These are phyloP conservation scores for Pestalotiopsis sp. DNA, from an alignment of 2,329 filamentous ascomycete species.

Conservation along the genomic window DNA sequence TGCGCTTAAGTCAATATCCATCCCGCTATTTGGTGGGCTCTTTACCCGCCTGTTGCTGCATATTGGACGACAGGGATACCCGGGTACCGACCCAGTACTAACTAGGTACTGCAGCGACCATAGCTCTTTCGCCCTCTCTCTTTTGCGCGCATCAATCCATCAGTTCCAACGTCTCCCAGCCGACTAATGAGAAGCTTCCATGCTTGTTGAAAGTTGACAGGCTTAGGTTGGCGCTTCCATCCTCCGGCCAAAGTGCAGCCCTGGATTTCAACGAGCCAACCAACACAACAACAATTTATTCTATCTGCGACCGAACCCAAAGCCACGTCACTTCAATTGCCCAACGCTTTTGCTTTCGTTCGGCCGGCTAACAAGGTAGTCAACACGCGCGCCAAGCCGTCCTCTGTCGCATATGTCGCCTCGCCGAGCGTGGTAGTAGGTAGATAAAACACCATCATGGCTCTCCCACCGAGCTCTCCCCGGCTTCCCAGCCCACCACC, in stretches of 20 bases:
- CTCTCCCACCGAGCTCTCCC: slow-evolving; percentile 76
- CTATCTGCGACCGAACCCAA: background rate
- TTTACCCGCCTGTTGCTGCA: background rate
- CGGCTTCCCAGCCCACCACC: slow-evolving; percentile 94
- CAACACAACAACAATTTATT: background rate
- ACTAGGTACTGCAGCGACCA: background rate
- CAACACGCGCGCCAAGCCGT: background rate
- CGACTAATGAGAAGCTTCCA: background rate
- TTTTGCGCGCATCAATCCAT: background rate
- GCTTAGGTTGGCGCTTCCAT: background rate
- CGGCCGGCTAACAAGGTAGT: background rate
- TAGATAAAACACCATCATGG: slow-evolving; percentile 43
- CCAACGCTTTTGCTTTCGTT: background rate
- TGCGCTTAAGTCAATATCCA: background rate
- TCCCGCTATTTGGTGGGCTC: background rate
- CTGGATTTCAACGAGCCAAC: background rate
- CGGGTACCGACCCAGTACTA: background rate
- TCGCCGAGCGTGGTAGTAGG: background rate
- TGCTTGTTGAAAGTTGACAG: background rate
- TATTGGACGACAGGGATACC: background rate
- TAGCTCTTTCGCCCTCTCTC: background rate
- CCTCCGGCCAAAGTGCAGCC: background rate
- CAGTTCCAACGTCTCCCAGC: background rate
- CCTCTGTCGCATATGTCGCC: background rate
- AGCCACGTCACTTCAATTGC: background rate